Conservation (phyloP, 2,329 filamentous ascomycete species). For the Grosmannia serpens region DNA sequence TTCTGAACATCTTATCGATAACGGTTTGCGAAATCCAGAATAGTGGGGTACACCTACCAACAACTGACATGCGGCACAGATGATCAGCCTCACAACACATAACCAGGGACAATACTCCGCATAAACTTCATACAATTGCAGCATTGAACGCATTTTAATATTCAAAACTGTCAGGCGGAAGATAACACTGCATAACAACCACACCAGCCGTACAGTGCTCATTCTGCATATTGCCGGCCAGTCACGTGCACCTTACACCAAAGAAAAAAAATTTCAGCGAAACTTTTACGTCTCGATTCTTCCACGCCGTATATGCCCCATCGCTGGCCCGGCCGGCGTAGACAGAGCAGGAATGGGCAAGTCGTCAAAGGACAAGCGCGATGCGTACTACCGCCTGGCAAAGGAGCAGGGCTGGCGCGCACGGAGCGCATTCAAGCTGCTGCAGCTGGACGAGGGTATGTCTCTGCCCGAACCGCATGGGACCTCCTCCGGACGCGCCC, state of each 20-base stretch:
- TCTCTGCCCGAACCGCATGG: background rate
- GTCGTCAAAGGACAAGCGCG: conserved; percentile 96
- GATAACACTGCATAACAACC: no score
- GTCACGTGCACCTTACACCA: background rate
- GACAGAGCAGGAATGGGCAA: conserved; percentile 56
- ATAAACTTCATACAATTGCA: no score
- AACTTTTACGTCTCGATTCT: background rate
- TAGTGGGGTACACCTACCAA: background rate
- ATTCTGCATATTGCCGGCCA: no score
- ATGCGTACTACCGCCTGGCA: conserved; percentile 93
- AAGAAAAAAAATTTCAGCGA: background rate
- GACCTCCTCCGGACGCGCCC: background rate
- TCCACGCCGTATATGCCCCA: background rate
- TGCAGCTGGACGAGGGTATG: conserved; percentile 77
- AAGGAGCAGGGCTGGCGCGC: conserved; percentile 99
- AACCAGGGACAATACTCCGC: no score
- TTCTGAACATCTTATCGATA: background rate
- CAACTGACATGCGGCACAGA: no score
- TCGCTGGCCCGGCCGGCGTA: no score
- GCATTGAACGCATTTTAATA: no score
- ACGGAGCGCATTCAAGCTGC: conserved; percentile 88
- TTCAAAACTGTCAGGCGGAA: no score
- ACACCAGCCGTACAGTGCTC: no score
- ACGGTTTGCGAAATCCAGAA: background rate
- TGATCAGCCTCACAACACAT: no score